phyloP scores from a whole-genome alignment of 139 green algal genomes.

The Chlorella sp. region DNA sequence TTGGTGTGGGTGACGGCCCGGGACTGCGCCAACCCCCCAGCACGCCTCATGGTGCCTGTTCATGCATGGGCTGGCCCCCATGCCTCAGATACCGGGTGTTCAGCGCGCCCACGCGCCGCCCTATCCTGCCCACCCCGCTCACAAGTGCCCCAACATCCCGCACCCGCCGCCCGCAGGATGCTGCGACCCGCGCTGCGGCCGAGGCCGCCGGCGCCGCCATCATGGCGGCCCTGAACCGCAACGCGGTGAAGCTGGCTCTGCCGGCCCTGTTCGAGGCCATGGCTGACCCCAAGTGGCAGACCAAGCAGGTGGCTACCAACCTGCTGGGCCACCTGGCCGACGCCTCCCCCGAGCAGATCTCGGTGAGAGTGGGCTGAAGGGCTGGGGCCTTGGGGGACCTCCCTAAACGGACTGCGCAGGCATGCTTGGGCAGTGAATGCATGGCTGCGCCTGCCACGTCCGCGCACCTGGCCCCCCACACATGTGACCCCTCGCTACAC shows the following conservation, averaged over 20 bases:
- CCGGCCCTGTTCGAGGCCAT: conserved; percentile 42
- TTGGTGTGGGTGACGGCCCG: too few species aligned
- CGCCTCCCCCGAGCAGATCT: conserved; percentile 64
- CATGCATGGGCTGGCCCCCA: too few species aligned
- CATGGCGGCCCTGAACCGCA: conserved; percentile 31
- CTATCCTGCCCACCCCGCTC: too few species aligned
- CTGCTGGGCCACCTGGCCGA: conserved; percentile 68
- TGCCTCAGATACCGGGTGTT: background rate
- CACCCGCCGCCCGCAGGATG: conserved; percentile 9
- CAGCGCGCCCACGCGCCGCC: background rate
- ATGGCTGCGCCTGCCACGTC: too few species aligned
- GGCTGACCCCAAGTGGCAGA: conserved; percentile 60
- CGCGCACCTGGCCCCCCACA: background rate
- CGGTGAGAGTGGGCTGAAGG: conserved; percentile 1
- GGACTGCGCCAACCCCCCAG: too few species aligned
- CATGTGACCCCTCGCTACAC: background rate
- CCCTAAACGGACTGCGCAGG: background rate
- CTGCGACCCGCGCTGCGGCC: conserved; percentile 42
- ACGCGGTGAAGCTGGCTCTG: conserved; percentile 47
- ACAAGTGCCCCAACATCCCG: background rate
- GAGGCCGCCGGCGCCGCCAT: conserved; percentile 22
- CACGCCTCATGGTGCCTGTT: too few species aligned
- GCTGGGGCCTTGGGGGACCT: too few species aligned
- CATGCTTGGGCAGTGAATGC: too few species aligned
- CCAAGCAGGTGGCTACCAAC: conserved; percentile 77